Conservation (phyloP, 768 basidiomycete species). For the Trametopsis cervina region DNA sequence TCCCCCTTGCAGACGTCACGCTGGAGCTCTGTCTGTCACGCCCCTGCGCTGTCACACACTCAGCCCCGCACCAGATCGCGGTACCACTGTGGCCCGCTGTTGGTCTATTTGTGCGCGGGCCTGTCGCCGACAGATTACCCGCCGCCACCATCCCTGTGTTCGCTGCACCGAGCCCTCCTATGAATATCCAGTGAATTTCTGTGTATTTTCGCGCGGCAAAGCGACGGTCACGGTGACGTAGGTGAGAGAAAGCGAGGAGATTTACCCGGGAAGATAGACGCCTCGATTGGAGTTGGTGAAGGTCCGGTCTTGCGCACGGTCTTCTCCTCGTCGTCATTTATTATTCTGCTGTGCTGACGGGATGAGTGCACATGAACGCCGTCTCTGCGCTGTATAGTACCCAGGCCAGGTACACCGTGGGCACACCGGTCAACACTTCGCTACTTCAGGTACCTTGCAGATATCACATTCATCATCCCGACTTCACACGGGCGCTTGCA, state of each 20-base stretch:
- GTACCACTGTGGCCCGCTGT: too few species aligned
- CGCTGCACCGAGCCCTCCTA: background rate
- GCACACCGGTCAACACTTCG: too few species aligned
- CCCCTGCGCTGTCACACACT: background rate
- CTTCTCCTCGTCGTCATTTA: background rate
- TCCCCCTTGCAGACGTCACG: background rate
- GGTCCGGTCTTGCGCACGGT: background rate
- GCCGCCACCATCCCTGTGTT: background rate
- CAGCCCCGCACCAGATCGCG: too few species aligned
- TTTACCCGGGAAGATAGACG: background rate
- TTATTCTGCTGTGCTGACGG: too few species aligned
- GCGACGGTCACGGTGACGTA: background rate
- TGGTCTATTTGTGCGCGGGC: too few species aligned
- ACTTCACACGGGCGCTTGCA: background rate
- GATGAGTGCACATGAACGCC: too few species aligned
- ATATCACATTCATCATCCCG: too few species aligned
- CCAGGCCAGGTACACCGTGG: too few species aligned
- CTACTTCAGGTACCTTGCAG: too few species aligned
- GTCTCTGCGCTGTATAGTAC: too few species aligned
- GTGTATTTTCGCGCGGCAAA: background rate
- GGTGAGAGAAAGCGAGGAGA: background rate
- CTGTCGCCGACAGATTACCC: too few species aligned
- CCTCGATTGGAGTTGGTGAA: background rate
- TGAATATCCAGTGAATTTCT: background rate
- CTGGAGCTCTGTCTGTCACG: background rate